Evolutionary conservation across 179 eudicot genomes (phyloP).

Genomic region (Patellifolia procumbens): DNA sequence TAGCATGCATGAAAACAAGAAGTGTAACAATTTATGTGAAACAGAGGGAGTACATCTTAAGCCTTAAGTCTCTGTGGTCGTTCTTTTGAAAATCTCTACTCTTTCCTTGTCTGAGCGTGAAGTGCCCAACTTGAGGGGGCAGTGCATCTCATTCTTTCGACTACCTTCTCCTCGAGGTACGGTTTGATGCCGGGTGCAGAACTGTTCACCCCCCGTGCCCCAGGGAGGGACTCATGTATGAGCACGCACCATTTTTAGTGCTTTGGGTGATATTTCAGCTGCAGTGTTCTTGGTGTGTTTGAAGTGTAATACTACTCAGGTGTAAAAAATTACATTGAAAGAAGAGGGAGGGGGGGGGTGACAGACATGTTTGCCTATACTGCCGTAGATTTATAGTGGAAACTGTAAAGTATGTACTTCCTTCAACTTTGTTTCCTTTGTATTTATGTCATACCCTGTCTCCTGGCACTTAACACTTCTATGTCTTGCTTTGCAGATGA

Average conservation of each 20-base stretch:
- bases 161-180: too few relatives aligned
- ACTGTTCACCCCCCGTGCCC: too few relatives aligned
- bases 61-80: too few relatives aligned
- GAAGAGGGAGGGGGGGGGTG: background rate
- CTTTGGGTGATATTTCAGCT: background rate
- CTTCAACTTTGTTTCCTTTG: background rate
- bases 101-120: too few relatives aligned
- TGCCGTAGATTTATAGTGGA: background rate
- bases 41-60: too few relatives aligned
- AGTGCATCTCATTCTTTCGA: too few relatives aligned
- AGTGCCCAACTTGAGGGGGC: too few relatives aligned
- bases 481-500: conserved; percentile 45
- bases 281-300: background rate
- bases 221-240: background rate
- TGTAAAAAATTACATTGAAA: background rate
- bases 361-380: background rate
- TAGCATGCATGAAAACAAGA: too few relatives aligned
- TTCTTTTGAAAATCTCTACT: too few relatives aligned
- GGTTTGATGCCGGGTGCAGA: too few relatives aligned
- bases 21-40: too few relatives aligned
- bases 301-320: background rate
- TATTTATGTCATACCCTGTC: background rate
- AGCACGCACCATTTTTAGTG: background rate
- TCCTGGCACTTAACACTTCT: conserved; percentile 2
- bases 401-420: background rate